These are phyloP conservation scores for Cyclotella baltica DNA, from an alignment of 108 stramenopile genomes.

Conservation along the genomic window DNA sequence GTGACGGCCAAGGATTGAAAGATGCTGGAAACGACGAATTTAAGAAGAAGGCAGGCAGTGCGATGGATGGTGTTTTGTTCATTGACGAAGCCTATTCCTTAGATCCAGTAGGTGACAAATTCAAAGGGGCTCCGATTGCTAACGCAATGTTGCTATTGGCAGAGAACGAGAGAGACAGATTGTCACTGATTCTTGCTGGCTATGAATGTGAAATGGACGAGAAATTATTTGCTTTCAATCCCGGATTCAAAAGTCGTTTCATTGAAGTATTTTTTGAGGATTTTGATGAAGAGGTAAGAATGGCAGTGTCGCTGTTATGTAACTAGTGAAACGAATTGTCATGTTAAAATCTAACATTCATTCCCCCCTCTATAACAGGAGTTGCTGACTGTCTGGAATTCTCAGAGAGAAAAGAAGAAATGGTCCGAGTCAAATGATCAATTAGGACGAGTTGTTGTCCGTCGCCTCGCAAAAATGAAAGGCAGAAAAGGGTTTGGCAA, in stretches of 20 bases:
- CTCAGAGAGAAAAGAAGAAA: conserved; percentile 21
- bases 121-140: conserved; percentile 51
- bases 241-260: conserved; percentile 53
- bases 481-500: conserved; percentile 64
- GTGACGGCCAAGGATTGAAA: conserved; percentile 39
- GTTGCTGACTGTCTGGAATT: conserved; percentile 43
- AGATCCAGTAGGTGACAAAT: conserved; percentile 47
- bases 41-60: conserved; percentile 24
- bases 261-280: conserved; percentile 50
- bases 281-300: conserved; percentile 47
- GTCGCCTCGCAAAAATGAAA: conserved; percentile 36
- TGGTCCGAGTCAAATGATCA: conserved; percentile 38
- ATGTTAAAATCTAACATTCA: no score
- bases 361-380: conserved; percentile 18
- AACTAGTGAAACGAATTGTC: neutral
- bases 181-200: conserved; percentile 59
- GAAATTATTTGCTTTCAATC: conserved; percentile 52
- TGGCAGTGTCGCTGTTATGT: neutral
- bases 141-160: conserved; percentile 46
- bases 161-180: conserved; percentile 46
- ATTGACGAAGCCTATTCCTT: conserved; percentile 43
- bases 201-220: conserved; percentile 58
- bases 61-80: conserved; percentile 37
- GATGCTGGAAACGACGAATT: conserved; percentile 49
- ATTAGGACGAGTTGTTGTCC: conserved; percentile 37